phyloP scores from a whole-genome alignment of 2,329 filamentous ascomycete genomes.

The Trichothecium roseum region DNA sequence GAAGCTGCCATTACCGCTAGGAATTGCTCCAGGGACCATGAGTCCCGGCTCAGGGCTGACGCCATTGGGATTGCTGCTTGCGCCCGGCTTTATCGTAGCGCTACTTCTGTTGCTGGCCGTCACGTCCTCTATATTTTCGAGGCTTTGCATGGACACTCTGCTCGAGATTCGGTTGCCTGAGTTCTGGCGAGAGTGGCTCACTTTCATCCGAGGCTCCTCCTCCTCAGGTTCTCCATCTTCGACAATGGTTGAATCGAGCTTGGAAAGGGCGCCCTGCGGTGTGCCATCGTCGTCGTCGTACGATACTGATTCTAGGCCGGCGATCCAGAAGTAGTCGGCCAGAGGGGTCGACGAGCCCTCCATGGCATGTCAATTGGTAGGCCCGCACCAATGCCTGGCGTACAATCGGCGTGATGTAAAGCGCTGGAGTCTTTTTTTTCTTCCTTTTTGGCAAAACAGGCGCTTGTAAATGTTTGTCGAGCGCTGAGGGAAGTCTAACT shows the following conservation, averaged over 20 bases:
- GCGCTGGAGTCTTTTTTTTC: too few relatives aligned
- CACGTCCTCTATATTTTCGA: slow-evolving; percentile 47
- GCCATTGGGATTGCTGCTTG: slow-evolving; percentile 12
- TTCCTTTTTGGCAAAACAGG: too few relatives aligned
- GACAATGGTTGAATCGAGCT: slow-evolving; percentile 47
- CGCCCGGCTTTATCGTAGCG: slow-evolving; percentile 46
- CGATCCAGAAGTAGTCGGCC: slow-evolving; percentile 70
- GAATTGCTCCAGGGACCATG: background rate
- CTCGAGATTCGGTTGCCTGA: slow-evolving; percentile 47
- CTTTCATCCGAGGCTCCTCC: slow-evolving; percentile 14
- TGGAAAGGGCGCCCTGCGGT: slow-evolving; percentile 11
- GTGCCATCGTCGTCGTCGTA: slow-evolving; percentile 43
- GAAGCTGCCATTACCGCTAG: slow-evolving; percentile 19
- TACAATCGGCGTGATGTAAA: too few relatives aligned
- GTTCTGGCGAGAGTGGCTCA: slow-evolving; percentile 50
- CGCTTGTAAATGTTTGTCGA: too few relatives aligned
- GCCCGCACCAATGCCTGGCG: slow-evolving; percentile 3
- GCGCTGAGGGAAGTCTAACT: too few relatives aligned
- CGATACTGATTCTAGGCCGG: slow-evolving; percentile 56
- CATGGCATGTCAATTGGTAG: slow-evolving; percentile 38
- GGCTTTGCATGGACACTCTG: slow-evolving; percentile 40
- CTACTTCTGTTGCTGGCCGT: slow-evolving; percentile 56
- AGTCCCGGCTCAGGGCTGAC: slow-evolving; percentile 2
- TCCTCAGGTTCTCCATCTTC: slow-evolving; percentile 51
- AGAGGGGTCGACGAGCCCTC: slow-evolving; percentile 53